These are phyloP conservation scores for Cordyceps cicadae DNA, from an alignment of 2,329 filamentous ascomycete species.

Conservation along the genomic window DNA sequence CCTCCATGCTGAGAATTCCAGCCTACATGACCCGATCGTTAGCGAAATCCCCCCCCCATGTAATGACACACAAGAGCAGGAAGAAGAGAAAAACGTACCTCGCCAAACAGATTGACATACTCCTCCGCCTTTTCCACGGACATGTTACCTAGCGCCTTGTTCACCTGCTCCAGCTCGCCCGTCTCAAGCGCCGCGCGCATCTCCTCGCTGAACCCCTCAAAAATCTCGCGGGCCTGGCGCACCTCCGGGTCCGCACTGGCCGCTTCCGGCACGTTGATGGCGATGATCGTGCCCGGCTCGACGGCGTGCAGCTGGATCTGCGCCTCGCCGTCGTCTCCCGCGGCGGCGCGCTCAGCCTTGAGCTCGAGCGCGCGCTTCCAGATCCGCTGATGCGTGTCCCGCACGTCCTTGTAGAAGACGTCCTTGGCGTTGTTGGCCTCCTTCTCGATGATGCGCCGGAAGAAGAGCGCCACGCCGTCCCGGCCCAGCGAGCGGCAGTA, in stretches of 20 bases:
- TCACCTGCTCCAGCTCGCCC: constrained; percentile 64
- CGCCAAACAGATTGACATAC: constrained; percentile 68
- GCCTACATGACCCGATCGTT: constrained; percentile 39
- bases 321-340: constrained; percentile 66
- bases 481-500: constrained; percentile 87
- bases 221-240: constrained; percentile 62
- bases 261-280: constrained; percentile 69
- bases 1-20: constrained; percentile 81
- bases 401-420: constrained; percentile 88
- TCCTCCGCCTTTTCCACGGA: constrained; percentile 81
- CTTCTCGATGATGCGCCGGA: constrained; percentile 86
- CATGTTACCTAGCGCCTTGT: constrained; percentile 68
- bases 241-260: constrained; percentile 58
- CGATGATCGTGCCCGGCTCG: constrained; percentile 84
- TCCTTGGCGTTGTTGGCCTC: constrained; percentile 84
- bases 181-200: constrained; percentile 75
- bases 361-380: constrained; percentile 69
- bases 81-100: constrained; percentile 34
- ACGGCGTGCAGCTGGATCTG: constrained; percentile 97
- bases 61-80: background rate
- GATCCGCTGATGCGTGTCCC: constrained; percentile 78
- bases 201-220: constrained; percentile 73
- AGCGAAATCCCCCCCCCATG: background rate
- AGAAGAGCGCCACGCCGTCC: constrained; percentile 86
- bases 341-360: constrained; percentile 41